Base-by-base conservation (phyloP, 2,329 filamentous ascomycete genomes). In the Lachnellula hyalina region DNA sequence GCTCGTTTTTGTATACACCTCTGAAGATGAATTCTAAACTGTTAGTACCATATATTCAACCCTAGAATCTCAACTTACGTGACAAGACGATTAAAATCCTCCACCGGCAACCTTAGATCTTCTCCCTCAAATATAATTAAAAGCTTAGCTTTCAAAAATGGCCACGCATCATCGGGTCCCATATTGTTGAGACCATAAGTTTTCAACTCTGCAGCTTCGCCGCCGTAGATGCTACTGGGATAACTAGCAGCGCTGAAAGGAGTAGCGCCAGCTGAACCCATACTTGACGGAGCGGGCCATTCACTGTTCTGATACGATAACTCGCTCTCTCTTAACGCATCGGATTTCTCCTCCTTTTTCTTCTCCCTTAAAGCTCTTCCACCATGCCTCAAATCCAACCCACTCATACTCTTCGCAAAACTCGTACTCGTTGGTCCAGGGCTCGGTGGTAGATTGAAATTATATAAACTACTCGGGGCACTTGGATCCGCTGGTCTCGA, bases 41-140 rank as follows among this genome's bases (percentile, higher is more conserved):
- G 47, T 63, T 48, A 62, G 57, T 42, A 32, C 47, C 36, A n/a
- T 15, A 42, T 12, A 28, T 36, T 23, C 28, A 34, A 36, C 68
- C 67, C 56, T 19, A 52, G 42, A 28, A 44, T 44, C n/a, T 12
- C 32, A 41, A 68, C 70, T 59, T 64, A 72, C 59, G 79, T 81
- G n/a, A 93, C 89, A 1, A 93, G 79, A 17, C 85, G 78, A 65
- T 95, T 95, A 65, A 94, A 85, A 65, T 93, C 89, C 69, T 95
- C 90, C 5, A 94, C 82, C 0, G 89, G 89, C n/a, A 89, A 76
- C 36, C 87, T 80, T 17, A 92, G 73, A 60, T 91, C 88, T 66
- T 93, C 89, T 32, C 87, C 89, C 61, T 92, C 87, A 61, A 94
- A 95, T 2, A 94, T 83, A 54, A 87, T 81, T 4, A 93, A 75